Evolutionary conservation across 2,329 filamentous ascomycete species (phyloP).

Genomic region (Fusarium piperis): DNA sequence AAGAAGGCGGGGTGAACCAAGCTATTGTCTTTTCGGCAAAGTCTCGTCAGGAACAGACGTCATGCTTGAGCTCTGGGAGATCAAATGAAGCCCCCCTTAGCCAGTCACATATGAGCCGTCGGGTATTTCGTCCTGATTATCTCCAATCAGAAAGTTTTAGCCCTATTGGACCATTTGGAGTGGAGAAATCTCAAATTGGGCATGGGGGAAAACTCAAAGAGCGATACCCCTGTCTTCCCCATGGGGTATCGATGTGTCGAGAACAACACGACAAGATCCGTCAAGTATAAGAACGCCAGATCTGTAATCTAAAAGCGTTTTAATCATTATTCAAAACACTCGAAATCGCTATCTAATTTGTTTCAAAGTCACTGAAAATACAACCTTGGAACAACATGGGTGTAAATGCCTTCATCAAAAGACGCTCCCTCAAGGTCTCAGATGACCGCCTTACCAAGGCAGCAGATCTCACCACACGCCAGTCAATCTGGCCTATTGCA

Average conservation of each 20-base stretch:
- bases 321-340: not conserved
- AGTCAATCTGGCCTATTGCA: constrained; percentile 73
- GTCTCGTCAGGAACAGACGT: not conserved
- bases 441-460: constrained; percentile 54
- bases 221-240: not conserved
- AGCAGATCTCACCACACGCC: constrained; percentile 68
- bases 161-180: not conserved
- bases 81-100: not conserved
- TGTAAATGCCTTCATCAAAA: constrained; percentile 55
- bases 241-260: not conserved
- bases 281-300: not conserved
- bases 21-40: not conserved
- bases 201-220: not conserved
- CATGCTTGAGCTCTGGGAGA: too few relatives aligned
- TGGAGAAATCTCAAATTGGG: too few relatives aligned
- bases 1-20: not conserved
- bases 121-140: not conserved
- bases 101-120: not conserved
- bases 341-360: not conserved
- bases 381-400: constrained; percentile 49
- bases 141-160: not conserved
- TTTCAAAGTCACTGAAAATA: not conserved
- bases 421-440: constrained; percentile 56
- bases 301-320: not conserved
- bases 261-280: not conserved